Conservation (phyloP, 2,329 filamentous ascomycete species). For the Microdochium bolleyi region DNA sequence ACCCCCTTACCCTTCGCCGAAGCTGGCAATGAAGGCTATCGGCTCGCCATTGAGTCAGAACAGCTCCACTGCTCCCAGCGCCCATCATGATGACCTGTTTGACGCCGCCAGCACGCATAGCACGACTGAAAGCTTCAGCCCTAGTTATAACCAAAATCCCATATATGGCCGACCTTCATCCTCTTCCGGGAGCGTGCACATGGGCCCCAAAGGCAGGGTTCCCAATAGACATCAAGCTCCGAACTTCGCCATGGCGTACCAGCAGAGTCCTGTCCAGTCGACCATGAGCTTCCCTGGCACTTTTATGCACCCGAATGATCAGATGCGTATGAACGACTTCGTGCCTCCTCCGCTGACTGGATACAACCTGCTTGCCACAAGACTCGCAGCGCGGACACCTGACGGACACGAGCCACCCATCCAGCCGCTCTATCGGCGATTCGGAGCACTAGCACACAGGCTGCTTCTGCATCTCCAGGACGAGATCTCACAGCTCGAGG, state of each 20-base stretch:
- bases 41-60: neutral
- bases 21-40: neutral
- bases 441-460: slow-evolving; percentile 75
- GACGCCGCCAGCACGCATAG: neutral
- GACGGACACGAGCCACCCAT: slow-evolving; percentile 11
- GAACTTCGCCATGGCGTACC: neutral
- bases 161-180: neutral
- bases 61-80: neutral
- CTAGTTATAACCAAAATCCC: neutral
- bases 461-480: slow-evolving; percentile 79
- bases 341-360: slow-evolving; percentile 42
- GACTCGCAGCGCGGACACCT: slow-evolving; percentile 30
- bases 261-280: neutral
- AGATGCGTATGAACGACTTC: slow-evolving; percentile 8
- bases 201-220: neutral
- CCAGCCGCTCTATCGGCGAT: slow-evolving; percentile 70
- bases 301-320: neutral
- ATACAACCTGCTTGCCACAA: slow-evolving; percentile 55
- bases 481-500: slow-evolving; percentile 73
- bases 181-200: neutral
- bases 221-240: neutral
- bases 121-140: neutral
- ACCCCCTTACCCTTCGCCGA: neutral
- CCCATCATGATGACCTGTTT: neutral
- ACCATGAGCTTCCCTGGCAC: neutral